Evolutionary conservation across 2,329 filamentous ascomycete species (phyloP).

Genomic region (Stagonosporopsis cucurbitacearum): DNA sequence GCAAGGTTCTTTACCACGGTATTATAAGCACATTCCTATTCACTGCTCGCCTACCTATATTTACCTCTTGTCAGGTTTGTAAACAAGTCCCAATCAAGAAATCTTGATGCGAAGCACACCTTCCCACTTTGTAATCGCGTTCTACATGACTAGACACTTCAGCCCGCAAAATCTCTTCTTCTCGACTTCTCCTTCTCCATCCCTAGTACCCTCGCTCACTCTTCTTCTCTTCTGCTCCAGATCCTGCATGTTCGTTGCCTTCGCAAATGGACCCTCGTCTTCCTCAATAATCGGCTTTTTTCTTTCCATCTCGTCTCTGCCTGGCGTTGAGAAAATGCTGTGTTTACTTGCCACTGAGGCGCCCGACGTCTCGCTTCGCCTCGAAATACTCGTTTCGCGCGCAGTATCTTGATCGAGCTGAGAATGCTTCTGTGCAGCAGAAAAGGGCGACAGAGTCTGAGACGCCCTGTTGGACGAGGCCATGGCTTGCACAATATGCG

Average conservation of each 20-base stretch:
- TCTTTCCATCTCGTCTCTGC: slow-evolving; percentile 42
- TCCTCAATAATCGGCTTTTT: slow-evolving; percentile 32
- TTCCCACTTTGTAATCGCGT: not conserved
- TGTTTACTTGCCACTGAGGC: slow-evolving; percentile 10
- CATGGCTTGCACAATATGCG: slow-evolving; percentile 15
- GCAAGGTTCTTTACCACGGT: not conserved
- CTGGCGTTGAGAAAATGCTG: slow-evolving; percentile 35
- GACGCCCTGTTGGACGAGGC: not conserved
- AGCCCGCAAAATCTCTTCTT: slow-evolving; percentile 8
- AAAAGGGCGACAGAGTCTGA: not conserved
- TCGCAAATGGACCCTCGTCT: slow-evolving; percentile 35
- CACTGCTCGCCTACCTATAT: not conserved
- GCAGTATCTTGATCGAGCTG: not conserved
- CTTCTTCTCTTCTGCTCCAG: slow-evolving; percentile 23
- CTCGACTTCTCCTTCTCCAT: not conserved
- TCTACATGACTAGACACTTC: slow-evolving; percentile 28
- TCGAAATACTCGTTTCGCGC: not conserved
- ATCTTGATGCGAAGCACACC: not conserved
- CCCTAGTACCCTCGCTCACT: slow-evolving; percentile 17
- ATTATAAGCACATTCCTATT: not conserved
- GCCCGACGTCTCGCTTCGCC: slow-evolving; percentile 9
- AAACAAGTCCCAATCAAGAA: not conserved
- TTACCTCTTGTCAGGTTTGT: not conserved
- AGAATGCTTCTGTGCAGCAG: not conserved
- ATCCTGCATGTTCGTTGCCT: slow-evolving; percentile 24